phyloP scores from a whole-genome alignment of 306 rosid genomes.

The Dalbergia cultrata region DNA sequence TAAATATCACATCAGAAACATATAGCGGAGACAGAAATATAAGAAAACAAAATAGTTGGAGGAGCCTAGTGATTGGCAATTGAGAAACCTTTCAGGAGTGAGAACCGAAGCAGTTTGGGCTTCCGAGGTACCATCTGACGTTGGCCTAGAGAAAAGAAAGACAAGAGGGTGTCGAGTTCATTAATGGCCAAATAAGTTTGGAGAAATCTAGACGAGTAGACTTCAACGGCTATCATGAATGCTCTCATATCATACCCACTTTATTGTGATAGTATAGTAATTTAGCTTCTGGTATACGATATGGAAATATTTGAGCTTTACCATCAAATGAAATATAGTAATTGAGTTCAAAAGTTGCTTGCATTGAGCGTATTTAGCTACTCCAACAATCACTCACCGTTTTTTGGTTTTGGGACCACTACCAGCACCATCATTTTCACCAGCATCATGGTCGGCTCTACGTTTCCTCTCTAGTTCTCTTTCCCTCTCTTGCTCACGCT shows the following conservation, averaged over 20 bases:
- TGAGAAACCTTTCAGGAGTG: slow-evolving; percentile 75
- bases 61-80: neutral
- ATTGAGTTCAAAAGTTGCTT: slow-evolving; percentile 23
- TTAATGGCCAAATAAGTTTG: slow-evolving; percentile 35
- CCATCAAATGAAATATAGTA: neutral
- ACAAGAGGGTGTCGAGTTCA: slow-evolving; percentile 5
- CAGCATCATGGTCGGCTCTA: slow-evolving; percentile 56
- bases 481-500: slow-evolving; percentile 85
- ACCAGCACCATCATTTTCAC: slow-evolving; percentile 60
- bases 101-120: slow-evolving; percentile 61
- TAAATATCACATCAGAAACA: slow-evolving; percentile 33
- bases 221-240: slow-evolving; percentile 21
- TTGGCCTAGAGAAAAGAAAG: slow-evolving; percentile 52
- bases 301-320: slow-evolving; percentile 12
- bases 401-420: slow-evolving; percentile 55
- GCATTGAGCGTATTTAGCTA: slow-evolving; percentile 22
- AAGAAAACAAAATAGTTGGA: slow-evolving; percentile 17
- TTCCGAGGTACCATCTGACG: slow-evolving; percentile 63
- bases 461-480: slow-evolving; percentile 75
- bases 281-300: slow-evolving; percentile 20
- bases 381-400: slow-evolving; percentile 55
- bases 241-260: neutral
- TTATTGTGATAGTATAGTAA: slow-evolving; percentile 32
- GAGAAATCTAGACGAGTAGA: slow-evolving; percentile 13
- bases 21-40: neutral